phyloP scores from a whole-genome alignment of 805 yeast species.

The Sugiyamaella boreocaroliniensis region DNA sequence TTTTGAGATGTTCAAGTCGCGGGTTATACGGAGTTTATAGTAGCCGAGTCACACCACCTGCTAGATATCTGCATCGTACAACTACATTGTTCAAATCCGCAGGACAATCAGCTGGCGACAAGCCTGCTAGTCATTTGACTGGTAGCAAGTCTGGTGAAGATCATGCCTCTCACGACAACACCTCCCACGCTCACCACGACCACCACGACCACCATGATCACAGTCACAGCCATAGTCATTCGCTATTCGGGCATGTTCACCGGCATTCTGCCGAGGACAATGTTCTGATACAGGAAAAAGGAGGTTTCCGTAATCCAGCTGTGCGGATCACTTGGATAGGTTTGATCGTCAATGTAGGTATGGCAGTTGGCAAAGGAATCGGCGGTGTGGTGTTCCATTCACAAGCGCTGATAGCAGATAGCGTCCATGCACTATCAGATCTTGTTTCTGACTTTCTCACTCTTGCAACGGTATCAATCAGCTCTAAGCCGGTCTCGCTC shows the following conservation, averaged over 20 bases:
- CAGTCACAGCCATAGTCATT: constrained; percentile 12
- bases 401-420: constrained; percentile 89
- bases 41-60: too few species aligned
- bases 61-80: too few species aligned
- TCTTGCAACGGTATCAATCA: constrained; percentile 76
- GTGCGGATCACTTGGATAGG: constrained; percentile 93
- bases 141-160: too few species aligned
- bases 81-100: too few species aligned
- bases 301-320: constrained; percentile 63
- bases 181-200: constrained; percentile 2
- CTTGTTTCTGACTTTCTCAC: constrained; percentile 85
- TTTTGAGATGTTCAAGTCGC: too few species aligned
- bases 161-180: not conserved
- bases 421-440: constrained; percentile 88
- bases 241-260: constrained; percentile 18
- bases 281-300: constrained; percentile 18
- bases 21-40: too few species aligned
- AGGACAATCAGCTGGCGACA: too few species aligned
- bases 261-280: constrained; percentile 18
- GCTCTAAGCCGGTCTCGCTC: constrained; percentile 51
- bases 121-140: too few species aligned
- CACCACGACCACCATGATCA: constrained; percentile 6
- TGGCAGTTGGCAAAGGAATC: constrained; percentile 78
- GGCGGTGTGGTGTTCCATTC: constrained; percentile 94
- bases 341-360: constrained; percentile 68